These are phyloP conservation scores for Isoetes taiwanensis DNA, from an alignment of 75 land plant genomes.

Conservation along the genomic window DNA sequence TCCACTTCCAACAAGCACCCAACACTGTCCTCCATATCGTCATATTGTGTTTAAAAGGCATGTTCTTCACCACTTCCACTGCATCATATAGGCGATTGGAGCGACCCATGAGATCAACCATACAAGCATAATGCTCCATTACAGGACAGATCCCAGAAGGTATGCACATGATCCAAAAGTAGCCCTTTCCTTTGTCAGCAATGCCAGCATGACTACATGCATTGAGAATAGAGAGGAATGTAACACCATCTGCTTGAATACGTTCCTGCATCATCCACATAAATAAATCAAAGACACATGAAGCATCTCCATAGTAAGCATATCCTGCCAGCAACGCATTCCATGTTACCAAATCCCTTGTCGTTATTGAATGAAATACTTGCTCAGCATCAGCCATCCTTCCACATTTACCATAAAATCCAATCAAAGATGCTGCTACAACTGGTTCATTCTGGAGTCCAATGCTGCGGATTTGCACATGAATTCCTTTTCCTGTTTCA, in stretches of 20 bases:
- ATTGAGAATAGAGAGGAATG: constrained; percentile 18
- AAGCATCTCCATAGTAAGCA: not conserved
- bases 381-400: not conserved
- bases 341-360: constrained; percentile 19
- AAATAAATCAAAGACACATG: constrained; percentile 7
- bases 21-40: constrained; percentile 32
- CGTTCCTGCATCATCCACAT: constrained; percentile 8
- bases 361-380: constrained; percentile 14
- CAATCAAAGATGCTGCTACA: too few relatives aligned
- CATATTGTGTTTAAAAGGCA: constrained; percentile 29
- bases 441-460: too few relatives aligned
- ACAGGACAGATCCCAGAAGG: constrained; percentile 11
- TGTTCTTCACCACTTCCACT: constrained; percentile 8
- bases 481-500: not conserved
- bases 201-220: constrained; percentile 37
- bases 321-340: constrained; percentile 13
- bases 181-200: constrained; percentile 11
- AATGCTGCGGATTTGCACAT: too few relatives aligned
- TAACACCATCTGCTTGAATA: constrained; percentile 16
- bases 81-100: constrained; percentile 20
- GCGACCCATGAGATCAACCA: constrained; percentile 28
- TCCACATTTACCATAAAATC: constrained; percentile 8
- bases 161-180: constrained; percentile 17
- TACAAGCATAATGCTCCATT: constrained; percentile 29
- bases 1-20: constrained; percentile 15